These are phyloP conservation scores for Phytophthora hybrid DNA, from an alignment of 352 stramenopile species.

Conservation along the genomic window DNA sequence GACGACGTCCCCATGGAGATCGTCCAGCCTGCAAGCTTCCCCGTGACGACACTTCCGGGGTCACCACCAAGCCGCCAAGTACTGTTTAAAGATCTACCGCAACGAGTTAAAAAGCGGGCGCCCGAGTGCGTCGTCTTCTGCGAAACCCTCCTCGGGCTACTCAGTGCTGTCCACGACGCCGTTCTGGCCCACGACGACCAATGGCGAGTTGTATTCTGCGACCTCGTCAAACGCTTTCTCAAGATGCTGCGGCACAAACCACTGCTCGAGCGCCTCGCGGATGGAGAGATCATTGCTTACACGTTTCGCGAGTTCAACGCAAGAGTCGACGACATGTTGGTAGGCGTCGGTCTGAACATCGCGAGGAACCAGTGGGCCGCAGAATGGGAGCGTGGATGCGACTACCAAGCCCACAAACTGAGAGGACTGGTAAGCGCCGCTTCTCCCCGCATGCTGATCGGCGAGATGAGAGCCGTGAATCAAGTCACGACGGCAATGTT, in stretches of 20 bases:
- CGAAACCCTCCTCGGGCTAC: not conserved
- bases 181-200: conserved; percentile 5
- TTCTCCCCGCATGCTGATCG: conserved; percentile 5
- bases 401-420: conserved; percentile 11
- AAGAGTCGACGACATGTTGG: conserved; percentile 14
- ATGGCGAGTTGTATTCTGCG: not conserved
- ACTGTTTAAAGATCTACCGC: not conserved
- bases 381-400: conserved; percentile 2
- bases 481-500: conserved; percentile 13
- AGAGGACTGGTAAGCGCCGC: not conserved
- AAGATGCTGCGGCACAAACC: conserved; percentile 15
- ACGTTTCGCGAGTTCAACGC: conserved; percentile 7
- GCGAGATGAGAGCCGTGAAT: conserved; percentile 1
- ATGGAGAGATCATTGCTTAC: conserved; percentile 9
- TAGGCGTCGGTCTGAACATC: not conserved
- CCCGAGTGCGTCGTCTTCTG: conserved; percentile 12
- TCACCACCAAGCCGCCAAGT: conserved; percentile 4
- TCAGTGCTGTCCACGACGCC: conserved; percentile 4
- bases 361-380: not conserved
- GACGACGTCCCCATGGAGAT: conserved; percentile 8
- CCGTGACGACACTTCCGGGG: conserved; percentile 6
- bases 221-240: conserved; percentile 10
- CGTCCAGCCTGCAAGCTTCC: not conserved
- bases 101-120: not conserved
- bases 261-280: conserved; percentile 25